These are phyloP conservation scores for Hibiscus trionum DNA, from an alignment of 345 rosid genomes.

Conservation along the genomic window DNA sequence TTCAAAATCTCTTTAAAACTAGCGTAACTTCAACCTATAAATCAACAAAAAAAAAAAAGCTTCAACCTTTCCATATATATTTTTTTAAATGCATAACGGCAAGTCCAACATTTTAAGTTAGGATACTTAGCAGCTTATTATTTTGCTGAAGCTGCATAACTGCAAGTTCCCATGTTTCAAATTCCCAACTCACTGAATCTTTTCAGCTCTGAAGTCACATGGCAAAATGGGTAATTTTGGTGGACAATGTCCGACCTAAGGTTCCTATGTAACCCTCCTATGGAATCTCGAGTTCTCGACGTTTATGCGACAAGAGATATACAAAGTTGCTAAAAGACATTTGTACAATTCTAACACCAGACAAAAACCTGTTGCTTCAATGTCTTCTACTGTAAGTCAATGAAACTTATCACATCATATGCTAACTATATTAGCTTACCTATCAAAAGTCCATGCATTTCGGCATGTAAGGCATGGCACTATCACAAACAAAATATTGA, in stretches of 20 bases:
- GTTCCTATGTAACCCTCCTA: not conserved
- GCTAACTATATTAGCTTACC: slow-evolving; percentile 1
- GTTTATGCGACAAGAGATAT: not conserved
- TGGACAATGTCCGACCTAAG: not conserved
- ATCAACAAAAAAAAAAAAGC: too few species aligned
- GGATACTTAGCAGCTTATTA: not conserved
- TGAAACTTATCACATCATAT: not conserved
- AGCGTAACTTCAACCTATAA: too few species aligned
- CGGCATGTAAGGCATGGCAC: not conserved
- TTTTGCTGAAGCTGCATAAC: not conserved
- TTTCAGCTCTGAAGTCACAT: not conserved
- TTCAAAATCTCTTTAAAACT: too few species aligned
- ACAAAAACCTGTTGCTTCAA: not conserved
- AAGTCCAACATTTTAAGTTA: not conserved
- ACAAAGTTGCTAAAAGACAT: not conserved
- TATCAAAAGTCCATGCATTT: not conserved
- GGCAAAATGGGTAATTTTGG: not conserved
- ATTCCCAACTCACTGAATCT: not conserved
- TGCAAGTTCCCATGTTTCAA: not conserved
- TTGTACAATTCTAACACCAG: not conserved
- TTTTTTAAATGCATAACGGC: too few species aligned
- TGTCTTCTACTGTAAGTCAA: not conserved
- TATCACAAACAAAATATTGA: not conserved
- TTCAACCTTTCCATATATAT: too few species aligned
- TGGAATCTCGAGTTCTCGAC: not conserved